Conservation (phyloP, 495 filamentous ascomycete species). For the Amphirosellinia nigrospora region DNA sequence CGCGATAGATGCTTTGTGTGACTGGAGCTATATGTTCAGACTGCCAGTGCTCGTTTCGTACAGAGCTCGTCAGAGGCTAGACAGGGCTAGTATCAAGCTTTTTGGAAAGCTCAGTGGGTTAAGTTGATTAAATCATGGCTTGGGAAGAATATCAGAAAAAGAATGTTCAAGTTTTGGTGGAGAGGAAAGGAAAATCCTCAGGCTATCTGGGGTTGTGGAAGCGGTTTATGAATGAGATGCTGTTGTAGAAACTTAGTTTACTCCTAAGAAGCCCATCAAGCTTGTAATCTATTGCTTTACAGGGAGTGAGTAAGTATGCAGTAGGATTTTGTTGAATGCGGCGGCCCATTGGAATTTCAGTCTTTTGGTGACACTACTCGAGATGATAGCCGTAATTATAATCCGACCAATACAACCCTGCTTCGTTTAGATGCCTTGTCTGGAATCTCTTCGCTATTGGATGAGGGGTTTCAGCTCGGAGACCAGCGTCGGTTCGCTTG, state of each 20-base stretch:
- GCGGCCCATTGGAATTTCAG: no score
- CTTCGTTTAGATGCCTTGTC: not conserved
- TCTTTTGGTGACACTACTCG: not conserved
- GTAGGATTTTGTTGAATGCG: no score
- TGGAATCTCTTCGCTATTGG: not conserved
- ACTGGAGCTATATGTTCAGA: not conserved
- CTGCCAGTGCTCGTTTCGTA: not conserved
- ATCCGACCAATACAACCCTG: not conserved
- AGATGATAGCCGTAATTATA: not conserved
- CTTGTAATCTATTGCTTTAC: no score
- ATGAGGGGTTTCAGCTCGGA: constrained; percentile 6
- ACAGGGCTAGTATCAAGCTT: not conserved
- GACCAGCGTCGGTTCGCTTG: not conserved
- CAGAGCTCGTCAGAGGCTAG: not conserved
- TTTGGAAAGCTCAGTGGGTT: not conserved
- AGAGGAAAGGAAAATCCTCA: not conserved
- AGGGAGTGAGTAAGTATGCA: no score
- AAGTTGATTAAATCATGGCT: not conserved
- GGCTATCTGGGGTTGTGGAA: not conserved
- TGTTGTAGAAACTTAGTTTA: not conserved
- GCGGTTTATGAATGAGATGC: not conserved
- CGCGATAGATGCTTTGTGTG: not conserved
- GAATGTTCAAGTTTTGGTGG: not conserved
- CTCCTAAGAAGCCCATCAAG: not conserved
- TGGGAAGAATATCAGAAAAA: not conserved